These are phyloP conservation scores for Plasmodium malariae DNA, from an alignment of 169 alveolate species.

Conservation along the genomic window DNA sequence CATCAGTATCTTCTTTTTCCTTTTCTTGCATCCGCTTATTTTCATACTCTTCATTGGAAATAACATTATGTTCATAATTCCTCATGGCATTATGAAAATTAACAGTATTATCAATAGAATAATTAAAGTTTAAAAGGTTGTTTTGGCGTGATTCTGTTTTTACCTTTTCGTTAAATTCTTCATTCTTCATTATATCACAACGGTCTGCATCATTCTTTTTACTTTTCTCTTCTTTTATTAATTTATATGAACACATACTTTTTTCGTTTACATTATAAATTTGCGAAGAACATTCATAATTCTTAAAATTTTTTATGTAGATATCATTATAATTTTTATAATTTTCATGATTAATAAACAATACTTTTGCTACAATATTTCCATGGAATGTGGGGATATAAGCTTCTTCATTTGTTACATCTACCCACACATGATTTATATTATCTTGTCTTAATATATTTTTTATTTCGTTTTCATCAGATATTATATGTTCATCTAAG, in stretches of 20 bases:
- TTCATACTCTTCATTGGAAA: not conserved
- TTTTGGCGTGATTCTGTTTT: not conserved
- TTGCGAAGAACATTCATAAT: not conserved
- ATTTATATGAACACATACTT: conserved; percentile 33
- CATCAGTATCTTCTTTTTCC: not conserved
- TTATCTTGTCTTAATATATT: conserved; percentile 73
- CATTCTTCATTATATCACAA: conserved; percentile 4
- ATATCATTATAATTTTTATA: conserved; percentile 57
- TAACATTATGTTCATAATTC: not conserved
- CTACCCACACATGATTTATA: conserved; percentile 58
- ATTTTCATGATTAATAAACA: conserved; percentile 67
- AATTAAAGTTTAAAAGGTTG: not conserved
- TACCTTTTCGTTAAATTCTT: not conserved
- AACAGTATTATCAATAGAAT: conserved; percentile 20
- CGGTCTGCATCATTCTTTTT: conserved; percentile 12
- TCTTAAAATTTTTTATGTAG: conserved; percentile 26
- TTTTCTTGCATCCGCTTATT: not conserved
- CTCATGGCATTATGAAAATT: not conserved
- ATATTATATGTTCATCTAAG: conserved; percentile 11
- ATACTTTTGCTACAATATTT: conserved; percentile 46
- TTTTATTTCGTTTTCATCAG: conserved; percentile 66
- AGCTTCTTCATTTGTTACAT: conserved; percentile 61
- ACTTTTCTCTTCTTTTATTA: conserved; percentile 22
- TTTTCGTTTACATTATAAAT: conserved; percentile 29
- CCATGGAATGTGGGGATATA: conserved; percentile 42